These are phyloP conservation scores for Orobanche coerulescens DNA, from an alignment of 257 asterid genomes.

Conservation along the genomic window DNA sequence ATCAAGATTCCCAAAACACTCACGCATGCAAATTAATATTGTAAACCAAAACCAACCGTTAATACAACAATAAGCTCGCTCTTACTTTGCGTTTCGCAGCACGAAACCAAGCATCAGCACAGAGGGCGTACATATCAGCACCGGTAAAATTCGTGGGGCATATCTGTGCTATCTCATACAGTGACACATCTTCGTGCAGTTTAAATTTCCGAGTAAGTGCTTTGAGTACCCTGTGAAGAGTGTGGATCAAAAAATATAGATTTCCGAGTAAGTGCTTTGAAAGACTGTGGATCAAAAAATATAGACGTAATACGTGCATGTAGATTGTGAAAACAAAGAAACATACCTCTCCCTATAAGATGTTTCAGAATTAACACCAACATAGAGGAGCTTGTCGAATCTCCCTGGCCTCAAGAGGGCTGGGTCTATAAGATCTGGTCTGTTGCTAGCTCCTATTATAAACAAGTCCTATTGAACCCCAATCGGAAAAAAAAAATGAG, in stretches of 20 bases:
- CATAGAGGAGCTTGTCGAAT: constrained; percentile 96
- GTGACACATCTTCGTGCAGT: constrained; percentile 67
- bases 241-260: background rate
- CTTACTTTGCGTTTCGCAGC: constrained; percentile 83
- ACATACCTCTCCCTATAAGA: constrained; percentile 83
- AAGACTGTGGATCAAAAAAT: background rate
- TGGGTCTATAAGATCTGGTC: constrained; percentile 95
- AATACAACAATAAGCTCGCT: background rate
- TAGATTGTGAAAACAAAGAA: too few relatives aligned
- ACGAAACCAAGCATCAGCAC: constrained; percentile 98
- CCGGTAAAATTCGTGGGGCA: constrained; percentile 97
- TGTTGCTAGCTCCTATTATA: constrained; percentile 94
- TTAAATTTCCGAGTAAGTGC: constrained; percentile 88
- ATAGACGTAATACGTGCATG: constrained; percentile 7
- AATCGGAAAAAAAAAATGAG: background rate
- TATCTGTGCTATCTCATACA: constrained; percentile 62
- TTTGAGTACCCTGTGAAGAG: constrained; percentile 60
- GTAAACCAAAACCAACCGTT: background rate
- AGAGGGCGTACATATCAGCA: constrained; percentile 95
- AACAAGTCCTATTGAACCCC: constrained; percentile 64
- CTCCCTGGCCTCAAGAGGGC: constrained; percentile 98
- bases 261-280: constrained; percentile 82
- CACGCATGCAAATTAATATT: too few relatives aligned
- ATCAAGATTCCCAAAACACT: background rate
- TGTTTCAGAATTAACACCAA: constrained; percentile 92